Conservation (phyloP, 106 monocot species). For the Xerophyta viscosa region DNA sequence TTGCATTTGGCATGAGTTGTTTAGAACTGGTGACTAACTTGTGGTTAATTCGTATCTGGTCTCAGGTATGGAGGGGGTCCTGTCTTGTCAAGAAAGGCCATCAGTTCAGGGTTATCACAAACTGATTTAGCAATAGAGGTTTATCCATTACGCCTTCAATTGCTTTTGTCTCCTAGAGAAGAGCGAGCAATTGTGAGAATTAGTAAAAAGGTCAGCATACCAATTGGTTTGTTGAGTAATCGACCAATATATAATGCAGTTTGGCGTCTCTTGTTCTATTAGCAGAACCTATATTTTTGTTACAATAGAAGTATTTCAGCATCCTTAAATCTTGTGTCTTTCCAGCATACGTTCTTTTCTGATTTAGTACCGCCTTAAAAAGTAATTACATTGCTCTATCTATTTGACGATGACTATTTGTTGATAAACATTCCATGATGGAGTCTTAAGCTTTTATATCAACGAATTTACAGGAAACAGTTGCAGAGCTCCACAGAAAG, state of each 20-base stretch:
- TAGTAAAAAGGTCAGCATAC: slow-evolving; percentile 83
- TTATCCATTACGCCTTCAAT: slow-evolving; percentile 86
- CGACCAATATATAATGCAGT: neutral
- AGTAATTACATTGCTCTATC: too few relatives aligned
- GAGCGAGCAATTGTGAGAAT: slow-evolving; percentile 86
- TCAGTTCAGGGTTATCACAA: slow-evolving; percentile 83
- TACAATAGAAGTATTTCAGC: too few relatives aligned
- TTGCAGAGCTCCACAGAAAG: slow-evolving; percentile 81
- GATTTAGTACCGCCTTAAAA: too few relatives aligned
- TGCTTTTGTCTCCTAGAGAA: slow-evolving; percentile 71
- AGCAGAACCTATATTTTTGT: too few relatives aligned
- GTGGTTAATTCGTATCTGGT: neutral
- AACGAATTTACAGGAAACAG: slow-evolving; percentile 61
- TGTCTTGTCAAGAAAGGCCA: slow-evolving; percentile 69
- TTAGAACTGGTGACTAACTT: too few relatives aligned
- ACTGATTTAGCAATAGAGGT: slow-evolving; percentile 92
- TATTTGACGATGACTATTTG: too few relatives aligned
- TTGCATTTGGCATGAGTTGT: too few relatives aligned
- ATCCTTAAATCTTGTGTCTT: too few relatives aligned
- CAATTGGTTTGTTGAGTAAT: neutral
- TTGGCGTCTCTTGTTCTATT: neutral
- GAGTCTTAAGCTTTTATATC: neutral
- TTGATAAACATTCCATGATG: too few relatives aligned
- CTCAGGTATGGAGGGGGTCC: slow-evolving; percentile 98
- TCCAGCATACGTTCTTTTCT: too few relatives aligned